A percentile compares a stretch with the other conserved stretches of the same genome.
Evolutionary conservation across 2,329 filamentous ascomycete genomes (phyloP).

Genomic region (Rutstroemia sydowiana): DNA sequence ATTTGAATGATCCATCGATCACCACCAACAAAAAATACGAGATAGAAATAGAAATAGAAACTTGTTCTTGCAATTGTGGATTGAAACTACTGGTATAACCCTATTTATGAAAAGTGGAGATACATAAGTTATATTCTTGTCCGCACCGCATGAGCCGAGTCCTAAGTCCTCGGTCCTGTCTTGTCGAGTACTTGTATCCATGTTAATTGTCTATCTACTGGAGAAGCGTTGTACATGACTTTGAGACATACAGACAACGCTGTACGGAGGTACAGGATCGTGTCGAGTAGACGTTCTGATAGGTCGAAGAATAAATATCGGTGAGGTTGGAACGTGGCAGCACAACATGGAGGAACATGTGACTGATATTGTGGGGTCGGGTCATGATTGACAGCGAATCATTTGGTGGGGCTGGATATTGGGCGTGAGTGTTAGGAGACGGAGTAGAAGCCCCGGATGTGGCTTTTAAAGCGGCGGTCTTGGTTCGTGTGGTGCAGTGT

Average conservation of each 20-base stretch:
- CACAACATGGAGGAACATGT: background rate
- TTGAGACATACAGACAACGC: background rate
- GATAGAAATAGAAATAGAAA: no score
- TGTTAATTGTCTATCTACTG: background rate
- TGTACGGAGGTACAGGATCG: no score
- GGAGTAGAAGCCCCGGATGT: background rate
- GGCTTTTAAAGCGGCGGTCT: background rate
- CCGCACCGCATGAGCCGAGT: no score
- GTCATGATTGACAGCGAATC: conserved; percentile 1
- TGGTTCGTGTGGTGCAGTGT: background rate
- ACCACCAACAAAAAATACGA: no score
- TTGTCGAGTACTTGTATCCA: background rate
- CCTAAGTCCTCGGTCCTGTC: no score
- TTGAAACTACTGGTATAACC: no score
- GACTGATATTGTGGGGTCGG: background rate
- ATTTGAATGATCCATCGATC: background rate
- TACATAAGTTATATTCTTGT: no score
- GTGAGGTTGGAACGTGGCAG: background rate
- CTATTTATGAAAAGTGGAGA: no score
- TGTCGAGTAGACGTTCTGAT: no score
- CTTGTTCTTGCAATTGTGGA: no score
- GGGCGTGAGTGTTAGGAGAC: background rate
- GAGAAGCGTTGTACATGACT: no score
- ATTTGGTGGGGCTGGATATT: conserved; percentile 1
- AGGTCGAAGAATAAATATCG: no score